These are phyloP conservation scores for Glomus cerebriforme DNA, from an alignment of 192 early-diverging fungal species.

Conservation along the genomic window DNA sequence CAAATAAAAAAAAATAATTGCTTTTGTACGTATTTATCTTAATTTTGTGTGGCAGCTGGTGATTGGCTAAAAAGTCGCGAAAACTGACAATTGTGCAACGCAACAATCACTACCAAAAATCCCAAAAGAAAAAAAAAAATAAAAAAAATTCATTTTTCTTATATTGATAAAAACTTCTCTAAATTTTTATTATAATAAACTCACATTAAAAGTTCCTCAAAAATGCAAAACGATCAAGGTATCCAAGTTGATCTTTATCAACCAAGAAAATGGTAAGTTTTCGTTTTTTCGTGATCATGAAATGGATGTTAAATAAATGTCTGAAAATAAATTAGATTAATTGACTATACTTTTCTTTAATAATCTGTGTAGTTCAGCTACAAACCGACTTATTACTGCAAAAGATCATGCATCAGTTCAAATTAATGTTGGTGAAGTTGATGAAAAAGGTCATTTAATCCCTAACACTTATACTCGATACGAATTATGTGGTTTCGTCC, in stretches of 20 bases:
- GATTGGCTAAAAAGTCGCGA: too few relatives aligned
- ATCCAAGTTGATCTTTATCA: conserved; percentile 84
- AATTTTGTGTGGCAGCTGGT: too few relatives aligned
- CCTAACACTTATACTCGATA: conserved; percentile 80
- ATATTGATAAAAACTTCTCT: too few relatives aligned
- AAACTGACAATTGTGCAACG: too few relatives aligned
- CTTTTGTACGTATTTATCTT: too few relatives aligned
- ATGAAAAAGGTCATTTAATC: conserved; percentile 77
- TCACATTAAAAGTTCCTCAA: not conserved
- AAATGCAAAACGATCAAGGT: conserved; percentile 56
- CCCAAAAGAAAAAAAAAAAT: too few relatives aligned
- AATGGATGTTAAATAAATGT: not conserved
- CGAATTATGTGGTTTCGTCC: conserved; percentile 91
- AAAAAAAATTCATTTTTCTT: not conserved
- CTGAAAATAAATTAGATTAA: conserved; percentile 1
- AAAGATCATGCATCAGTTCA: conserved; percentile 99
- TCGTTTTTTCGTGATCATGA: not conserved
- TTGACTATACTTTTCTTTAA: conserved; percentile 11
- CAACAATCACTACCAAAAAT: too few relatives aligned
- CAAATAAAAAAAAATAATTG: too few relatives aligned
- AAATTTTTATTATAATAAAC: not conserved
- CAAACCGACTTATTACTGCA: conserved; percentile 95
- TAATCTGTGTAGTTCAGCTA: conserved; percentile 84
- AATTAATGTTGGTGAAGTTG: conserved; percentile 94
- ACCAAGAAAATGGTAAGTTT: conserved; percentile 89